phyloP scores from a whole-genome alignment of 306 rosid genomes.

The Mimosa pudica region DNA sequence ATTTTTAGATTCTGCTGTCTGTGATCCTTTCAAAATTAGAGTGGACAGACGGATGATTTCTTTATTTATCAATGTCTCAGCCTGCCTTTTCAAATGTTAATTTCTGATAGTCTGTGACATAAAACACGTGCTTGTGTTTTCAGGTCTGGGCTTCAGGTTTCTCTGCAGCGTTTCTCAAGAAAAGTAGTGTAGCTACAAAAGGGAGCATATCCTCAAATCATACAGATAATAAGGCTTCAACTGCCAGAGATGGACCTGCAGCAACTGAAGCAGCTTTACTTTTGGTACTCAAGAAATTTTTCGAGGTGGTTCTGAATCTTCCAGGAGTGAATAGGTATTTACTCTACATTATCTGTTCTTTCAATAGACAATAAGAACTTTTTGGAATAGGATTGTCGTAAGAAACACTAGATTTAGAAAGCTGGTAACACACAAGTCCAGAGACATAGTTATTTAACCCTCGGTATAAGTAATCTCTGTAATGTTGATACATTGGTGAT shows the following conservation, averaged over 20 bases:
- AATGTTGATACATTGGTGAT: constrained; percentile 9
- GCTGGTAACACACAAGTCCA: not conserved
- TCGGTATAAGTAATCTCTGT: not conserved
- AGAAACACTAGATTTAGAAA: not conserved
- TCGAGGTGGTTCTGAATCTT: constrained; percentile 74
- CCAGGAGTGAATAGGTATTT: constrained; percentile 88
- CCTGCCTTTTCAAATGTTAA: constrained; percentile 10
- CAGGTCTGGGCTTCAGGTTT: constrained; percentile 99
- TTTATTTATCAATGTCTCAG: constrained; percentile 11
- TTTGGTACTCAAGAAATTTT: constrained; percentile 67
- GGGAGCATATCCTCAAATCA: constrained; percentile 48
- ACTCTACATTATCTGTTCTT: constrained; percentile 10
- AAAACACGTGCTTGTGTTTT: constrained; percentile 28
- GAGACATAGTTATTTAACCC: not conserved
- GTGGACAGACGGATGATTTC: constrained; percentile 3
- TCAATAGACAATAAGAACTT: not conserved
- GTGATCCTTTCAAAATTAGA: constrained; percentile 8
- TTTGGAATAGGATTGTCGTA: not conserved
- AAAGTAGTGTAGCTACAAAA: constrained; percentile 80
- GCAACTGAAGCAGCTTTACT: constrained; percentile 80
- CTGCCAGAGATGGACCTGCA: constrained; percentile 59
- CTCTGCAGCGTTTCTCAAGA: constrained; percentile 94
- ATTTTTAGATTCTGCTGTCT: constrained; percentile 23
- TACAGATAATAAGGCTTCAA: constrained; percentile 48
- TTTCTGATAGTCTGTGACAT: constrained; percentile 23